phyloP scores from a whole-genome alignment of 306 rosid species.

The Urtica urens region DNA sequence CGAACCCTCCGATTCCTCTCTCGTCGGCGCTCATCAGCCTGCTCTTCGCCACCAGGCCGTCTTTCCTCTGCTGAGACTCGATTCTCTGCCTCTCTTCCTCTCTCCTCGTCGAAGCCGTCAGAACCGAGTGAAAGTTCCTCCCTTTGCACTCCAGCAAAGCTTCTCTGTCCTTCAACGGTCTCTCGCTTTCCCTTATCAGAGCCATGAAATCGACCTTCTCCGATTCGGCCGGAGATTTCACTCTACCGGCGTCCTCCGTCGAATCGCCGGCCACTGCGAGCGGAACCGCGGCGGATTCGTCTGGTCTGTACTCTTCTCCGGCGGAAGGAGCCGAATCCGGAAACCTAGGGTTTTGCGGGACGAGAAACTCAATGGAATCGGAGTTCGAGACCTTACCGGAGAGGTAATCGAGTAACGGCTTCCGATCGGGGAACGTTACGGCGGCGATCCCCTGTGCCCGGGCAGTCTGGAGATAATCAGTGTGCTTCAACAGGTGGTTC shows the following conservation, averaged over 20 bases:
- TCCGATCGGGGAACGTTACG: conserved; percentile 85
- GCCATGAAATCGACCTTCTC: conserved; percentile 32
- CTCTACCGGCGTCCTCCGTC: conserved; percentile 5
- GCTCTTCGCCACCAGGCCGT: conserved; percentile 87
- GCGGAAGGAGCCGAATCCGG: conserved; percentile 24
- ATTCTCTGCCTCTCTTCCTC: conserved; percentile 83
- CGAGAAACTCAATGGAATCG: conserved; percentile 71
- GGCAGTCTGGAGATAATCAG: conserved; percentile 79
- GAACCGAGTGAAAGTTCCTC: conserved; percentile 59
- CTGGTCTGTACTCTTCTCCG: conserved; percentile 17
- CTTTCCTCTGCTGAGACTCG: conserved; percentile 92
- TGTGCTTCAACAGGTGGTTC: conserved; percentile 71
- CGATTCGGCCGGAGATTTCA: not conserved
- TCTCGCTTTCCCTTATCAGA: conserved; percentile 46
- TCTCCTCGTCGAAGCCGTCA: conserved; percentile 69
- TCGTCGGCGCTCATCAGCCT: conserved; percentile 72
- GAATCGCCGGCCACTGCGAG: not conserved
- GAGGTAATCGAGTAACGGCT: conserved; percentile 75
- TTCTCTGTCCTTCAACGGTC: conserved; percentile 78
- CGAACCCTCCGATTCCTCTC: conserved; percentile 49
- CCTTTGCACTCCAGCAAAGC: conserved; percentile 70
- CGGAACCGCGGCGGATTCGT: conserved; percentile 5
- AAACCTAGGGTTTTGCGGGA: conserved; percentile 36
- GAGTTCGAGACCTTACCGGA: conserved; percentile 64
- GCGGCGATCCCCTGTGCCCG: conserved; percentile 58